phyloP scores from a whole-genome alignment of 129 eudicot genomes.

The Tanacetum coccineum region DNA sequence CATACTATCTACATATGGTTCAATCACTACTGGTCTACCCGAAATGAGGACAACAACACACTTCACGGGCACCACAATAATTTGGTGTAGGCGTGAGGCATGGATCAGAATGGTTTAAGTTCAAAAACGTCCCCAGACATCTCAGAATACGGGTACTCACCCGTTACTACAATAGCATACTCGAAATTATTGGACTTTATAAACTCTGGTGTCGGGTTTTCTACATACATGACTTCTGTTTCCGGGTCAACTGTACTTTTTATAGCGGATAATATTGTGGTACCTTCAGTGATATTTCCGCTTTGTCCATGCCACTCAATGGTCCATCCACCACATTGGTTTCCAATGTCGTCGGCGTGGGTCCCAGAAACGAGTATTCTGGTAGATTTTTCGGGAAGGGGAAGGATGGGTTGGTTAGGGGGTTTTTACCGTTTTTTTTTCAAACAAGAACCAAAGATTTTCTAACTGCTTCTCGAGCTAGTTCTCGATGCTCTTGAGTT shows the following conservation, averaged over 20 bases:
- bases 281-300: conserved; percentile 66
- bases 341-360: conserved; percentile 67
- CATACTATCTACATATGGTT: conserved; percentile 58
- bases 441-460: conserved; percentile 82
- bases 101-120: conserved; percentile 55
- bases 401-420: conserved; percentile 42
- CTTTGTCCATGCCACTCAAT: conserved; percentile 76
- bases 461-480: conserved; percentile 89
- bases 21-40: conserved; percentile 73
- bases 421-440: conserved; percentile 74
- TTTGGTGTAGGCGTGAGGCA: conserved; percentile 49
- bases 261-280: conserved; percentile 66
- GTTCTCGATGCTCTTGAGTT: conserved; percentile 56
- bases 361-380: conserved; percentile 74
- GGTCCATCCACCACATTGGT: conserved; percentile 97
- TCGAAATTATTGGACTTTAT: conserved; percentile 53
- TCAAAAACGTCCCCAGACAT: conserved; percentile 58
- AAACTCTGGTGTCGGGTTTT: conserved; percentile 50
- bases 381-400: conserved; percentile 61
- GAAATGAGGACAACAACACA: conserved; percentile 70
- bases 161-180: conserved; percentile 72
- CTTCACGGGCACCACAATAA: conserved; percentile 58
- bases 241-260: conserved; percentile 52
- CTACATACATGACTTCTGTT: conserved; percentile 60
- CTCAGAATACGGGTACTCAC: conserved; percentile 77